Percentiles rank a stretch among this genome's conserved stretches.
Conservation (phyloP, 1,284 basidiomycete genomes). For the Farysia itapuensis region DNA sequence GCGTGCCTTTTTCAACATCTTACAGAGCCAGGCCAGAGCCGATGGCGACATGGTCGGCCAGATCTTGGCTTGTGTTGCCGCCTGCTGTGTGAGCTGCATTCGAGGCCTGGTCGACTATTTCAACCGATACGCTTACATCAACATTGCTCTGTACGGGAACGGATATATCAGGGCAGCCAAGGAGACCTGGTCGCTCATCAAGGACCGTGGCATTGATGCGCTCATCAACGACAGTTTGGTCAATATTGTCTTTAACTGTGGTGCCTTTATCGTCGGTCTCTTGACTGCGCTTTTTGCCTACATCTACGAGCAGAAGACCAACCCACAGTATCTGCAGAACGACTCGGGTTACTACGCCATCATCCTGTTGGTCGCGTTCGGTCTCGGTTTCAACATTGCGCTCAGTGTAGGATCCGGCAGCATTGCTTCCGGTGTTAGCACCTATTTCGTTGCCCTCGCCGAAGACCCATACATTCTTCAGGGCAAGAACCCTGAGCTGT, state of each 20-base stretch:
- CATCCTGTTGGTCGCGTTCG: conserved; percentile 50
- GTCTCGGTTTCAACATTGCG: conserved; percentile 58
- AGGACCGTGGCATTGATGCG: conserved; percentile 76
- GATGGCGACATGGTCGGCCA: conserved; percentile 76
- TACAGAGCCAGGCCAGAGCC: conserved; percentile 70
- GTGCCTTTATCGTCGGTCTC: conserved; percentile 74
- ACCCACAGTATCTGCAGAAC: conserved; percentile 48
- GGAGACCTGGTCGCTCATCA: conserved; percentile 84
- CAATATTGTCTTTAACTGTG: conserved; percentile 64
- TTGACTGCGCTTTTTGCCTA: conserved; percentile 77
- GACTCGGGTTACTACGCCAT: conserved; percentile 37
- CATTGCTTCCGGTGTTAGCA: conserved; percentile 55
- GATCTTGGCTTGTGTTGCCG: conserved; percentile 75
- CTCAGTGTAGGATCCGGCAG: conserved; percentile 57
- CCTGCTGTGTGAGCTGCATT: conserved; percentile 67
- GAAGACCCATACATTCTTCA: conserved; percentile 46
- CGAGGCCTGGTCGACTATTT: conserved; percentile 64
- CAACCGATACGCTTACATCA: conserved; percentile 66
- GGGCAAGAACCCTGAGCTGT: conserved; percentile 42
- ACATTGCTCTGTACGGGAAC: conserved; percentile 86
- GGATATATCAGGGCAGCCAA: conserved; percentile 81
- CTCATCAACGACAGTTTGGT: conserved; percentile 83
- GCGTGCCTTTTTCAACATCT: conserved; percentile 69
- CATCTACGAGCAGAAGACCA: conserved; percentile 68
- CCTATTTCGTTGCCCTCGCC: conserved; percentile 59